Conservation (phyloP, 441 rosid species). For the Pelargonium myrrhifolium region DNA sequence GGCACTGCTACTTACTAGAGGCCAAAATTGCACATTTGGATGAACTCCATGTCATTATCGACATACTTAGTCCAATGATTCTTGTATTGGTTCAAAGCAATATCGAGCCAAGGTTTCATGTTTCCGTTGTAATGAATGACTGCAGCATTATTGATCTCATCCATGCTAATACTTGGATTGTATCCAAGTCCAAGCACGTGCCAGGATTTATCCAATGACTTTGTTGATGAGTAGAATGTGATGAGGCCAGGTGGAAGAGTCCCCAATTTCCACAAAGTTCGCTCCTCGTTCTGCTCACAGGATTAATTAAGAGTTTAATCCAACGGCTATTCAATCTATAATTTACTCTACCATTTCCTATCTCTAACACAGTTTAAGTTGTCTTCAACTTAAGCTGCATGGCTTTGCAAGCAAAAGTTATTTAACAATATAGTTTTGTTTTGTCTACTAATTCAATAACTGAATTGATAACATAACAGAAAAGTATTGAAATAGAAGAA, state of each 20-base stretch:
- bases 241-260: slow-evolving; percentile 77
- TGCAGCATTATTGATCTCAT: slow-evolving; percentile 72
- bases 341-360: too few species aligned
- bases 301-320: too few species aligned
- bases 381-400: too few species aligned
- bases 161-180: slow-evolving; percentile 74
- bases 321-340: too few species aligned
- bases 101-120: slow-evolving; percentile 95
- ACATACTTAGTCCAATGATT: slow-evolving; percentile 79
- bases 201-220: slow-evolving; percentile 80
- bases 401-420: too few species aligned
- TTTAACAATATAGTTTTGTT: too few species aligned
- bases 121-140: slow-evolving; percentile 88
- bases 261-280: slow-evolving; percentile 57
- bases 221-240: slow-evolving; percentile 71
- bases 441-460: too few species aligned
- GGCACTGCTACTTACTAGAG: slow-evolving; percentile 32
- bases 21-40: slow-evolving; percentile 93
- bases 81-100: slow-evolving; percentile 83
- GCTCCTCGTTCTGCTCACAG: slow-evolving; percentile 74
- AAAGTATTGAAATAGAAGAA: not conserved
- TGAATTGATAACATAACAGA: too few species aligned
- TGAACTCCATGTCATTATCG: slow-evolving; percentile 87
- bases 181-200: slow-evolving; percentile 85
- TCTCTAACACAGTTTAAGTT: too few species aligned